Evolutionary conservation across 768 basidiomycete genomes (phyloP), one percentile per base, ranked within the genome.

Genomic region (Rossbeevera mucosa): DNA sequence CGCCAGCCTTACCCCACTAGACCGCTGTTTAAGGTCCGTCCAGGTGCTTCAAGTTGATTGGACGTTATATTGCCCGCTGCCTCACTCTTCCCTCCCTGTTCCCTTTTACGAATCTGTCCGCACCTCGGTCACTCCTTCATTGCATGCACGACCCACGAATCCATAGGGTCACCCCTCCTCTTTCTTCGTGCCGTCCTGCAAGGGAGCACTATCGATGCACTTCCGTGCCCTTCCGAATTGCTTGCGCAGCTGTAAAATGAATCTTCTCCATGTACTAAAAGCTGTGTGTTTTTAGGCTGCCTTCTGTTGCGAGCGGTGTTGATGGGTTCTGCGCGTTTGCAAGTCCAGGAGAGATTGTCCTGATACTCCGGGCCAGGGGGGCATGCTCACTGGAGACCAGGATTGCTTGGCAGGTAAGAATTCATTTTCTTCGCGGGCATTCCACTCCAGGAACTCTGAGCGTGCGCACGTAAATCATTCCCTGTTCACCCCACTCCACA

Each of bases 21-120:
- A 30, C 58, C 54, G 48, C 46, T 57, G 50, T 50, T 57, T 66
- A 63, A 68, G 57, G 58, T 68, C 66, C 64, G 59, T 57, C 13
- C 44, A 52, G 55, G 41, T 43, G 36, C 16, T 57, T n/a, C n/a
- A n/a, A n/a, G n/a, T n/a, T 58, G 57, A 56, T 53, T 47, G 55
- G 24, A 46, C 53, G 55, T 41, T 29, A 49, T 53, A 28, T 54
- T 57, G 47, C 48, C 53, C 56, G 48, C 55, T 57, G 59, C 66
- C 64, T 66, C 52, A 38, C 55, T 29, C 38, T 33, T 50, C 56
- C 51, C 51, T 44, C 61, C 48, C 25, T 59, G 54, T 50, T 46
- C 5, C 53, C 56, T 46, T 33, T 58, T 53, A 54, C 48, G 52
- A 57, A 44, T 50, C 51, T 59, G 59, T 48, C 41, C 42, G 49